Evolutionary conservation across 257 asterid genomes (phyloP), one percentile per base, ranked within the genome.

Genomic region (Rhazya stricta): DNA sequence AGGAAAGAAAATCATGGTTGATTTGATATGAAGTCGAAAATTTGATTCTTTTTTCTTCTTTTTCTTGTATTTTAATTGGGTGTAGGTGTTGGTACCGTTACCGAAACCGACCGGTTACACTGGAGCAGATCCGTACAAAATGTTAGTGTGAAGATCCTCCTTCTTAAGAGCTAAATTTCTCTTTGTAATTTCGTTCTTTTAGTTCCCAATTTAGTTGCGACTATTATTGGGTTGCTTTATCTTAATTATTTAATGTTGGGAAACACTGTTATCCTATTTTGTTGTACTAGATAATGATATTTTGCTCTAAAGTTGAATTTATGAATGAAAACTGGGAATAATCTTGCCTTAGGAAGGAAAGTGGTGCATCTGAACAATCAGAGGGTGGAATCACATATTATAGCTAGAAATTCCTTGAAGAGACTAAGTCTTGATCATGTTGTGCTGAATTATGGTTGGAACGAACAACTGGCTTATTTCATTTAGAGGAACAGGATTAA

Each of bases 111-210:
- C 93, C 43, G 98, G 97, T 79, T 95, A 86, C 77, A 91, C 97
- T 30, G 98, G 98, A 82, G 93, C 98, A 80, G 97, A 95, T 83
- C 97, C 99, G 12, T 92, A 92, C 85, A 92, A 92, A 85, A 81
- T 91, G 97, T 91, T 88, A 83, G 91, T 32, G 75, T 79, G 61
- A 39, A 63, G 46, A 80, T 78, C 67, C 68, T 23, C 74, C 43
- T n/a, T 75, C 12, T 63, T 57, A 25, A 73, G 43, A n/a, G 75
- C 9, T 48, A 46, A 3, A 11, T 42, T 56, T 76, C 18, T 43
- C 2, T n/a, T 41, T 48, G 54, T 51, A 18, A 2, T 51, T 51
- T 51, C 6, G n/a, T 51, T 19, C 25, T 51, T 51, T 51, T 25
- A 19, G n/a, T 18, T 19, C 58, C 21, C 19, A 51, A 18, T 13